A percentile compares a stretch with the other conserved stretches of the same genome.
These are phyloP conservation scores for Triticum monococcum DNA, from an alignment of 176 grass and related monocot genomes.

Conservation along the genomic window DNA sequence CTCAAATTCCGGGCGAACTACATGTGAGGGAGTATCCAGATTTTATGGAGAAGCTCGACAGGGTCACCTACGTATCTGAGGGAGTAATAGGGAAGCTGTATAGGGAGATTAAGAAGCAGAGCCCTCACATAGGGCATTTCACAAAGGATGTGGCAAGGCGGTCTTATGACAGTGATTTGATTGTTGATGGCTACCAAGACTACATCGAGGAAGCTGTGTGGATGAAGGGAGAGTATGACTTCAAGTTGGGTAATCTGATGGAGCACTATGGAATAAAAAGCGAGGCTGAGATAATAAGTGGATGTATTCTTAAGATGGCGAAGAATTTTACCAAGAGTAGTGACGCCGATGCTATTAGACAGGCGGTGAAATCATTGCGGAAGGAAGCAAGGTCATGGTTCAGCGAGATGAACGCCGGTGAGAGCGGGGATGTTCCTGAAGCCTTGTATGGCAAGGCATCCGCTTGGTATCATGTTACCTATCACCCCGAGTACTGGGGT, in stretches of 20 bases:
- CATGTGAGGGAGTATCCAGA: constrained; percentile 85
- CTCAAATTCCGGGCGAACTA: constrained; percentile 53
- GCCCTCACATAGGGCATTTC: constrained; percentile 46
- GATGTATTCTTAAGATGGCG: constrained; percentile 76
- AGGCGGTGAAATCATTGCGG: constrained; percentile 63
- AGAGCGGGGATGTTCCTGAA: constrained; percentile 35
- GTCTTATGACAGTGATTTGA: constrained; percentile 76
- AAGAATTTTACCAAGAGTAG: constrained; percentile 74
- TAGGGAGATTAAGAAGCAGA: constrained; percentile 70
- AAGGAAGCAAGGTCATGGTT: constrained; percentile 89
- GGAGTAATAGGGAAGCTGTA: constrained; percentile 85
- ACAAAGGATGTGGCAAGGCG: constrained; percentile 60
- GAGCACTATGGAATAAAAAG: constrained; percentile 90
- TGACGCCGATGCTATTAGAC: constrained; percentile 73
- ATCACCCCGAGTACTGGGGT: constrained; percentile 62
- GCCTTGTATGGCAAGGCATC: constrained; percentile 67
- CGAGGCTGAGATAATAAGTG: constrained; percentile 82
- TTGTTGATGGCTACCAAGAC: constrained; percentile 64
- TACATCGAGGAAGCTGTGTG: constrained; percentile 52
- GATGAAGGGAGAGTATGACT: constrained; percentile 88
- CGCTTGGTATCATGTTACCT: constrained; percentile 90
- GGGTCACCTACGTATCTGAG: constrained; percentile 55
- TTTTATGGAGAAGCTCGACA: constrained; percentile 89
- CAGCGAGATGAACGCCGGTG: constrained; percentile 31
- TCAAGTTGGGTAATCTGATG: constrained; percentile 87